Evolutionary conservation across 2,329 filamentous ascomycete genomes (phyloP).

Genomic region (Ceratocystis smalleyi): DNA sequence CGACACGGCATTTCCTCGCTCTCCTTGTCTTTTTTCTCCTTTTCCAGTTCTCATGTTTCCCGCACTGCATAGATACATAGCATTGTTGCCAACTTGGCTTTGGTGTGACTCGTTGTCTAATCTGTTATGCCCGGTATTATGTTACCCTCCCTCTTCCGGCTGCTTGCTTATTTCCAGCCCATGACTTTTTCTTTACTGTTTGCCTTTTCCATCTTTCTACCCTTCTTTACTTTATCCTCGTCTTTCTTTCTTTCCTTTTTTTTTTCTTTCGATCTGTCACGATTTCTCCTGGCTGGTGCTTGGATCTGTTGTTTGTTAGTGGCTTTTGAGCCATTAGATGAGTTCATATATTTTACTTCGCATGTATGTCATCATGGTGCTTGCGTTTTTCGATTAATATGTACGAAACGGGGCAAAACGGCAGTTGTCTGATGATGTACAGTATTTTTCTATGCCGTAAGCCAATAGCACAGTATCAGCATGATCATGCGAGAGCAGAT

Average conservation of each 20-base stretch:
- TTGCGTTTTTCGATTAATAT: not conserved
- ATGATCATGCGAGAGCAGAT: no score
- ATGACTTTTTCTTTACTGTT: not conserved
- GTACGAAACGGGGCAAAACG: not conserved
- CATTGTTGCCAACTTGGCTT: not conserved
- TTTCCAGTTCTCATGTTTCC: not conserved
- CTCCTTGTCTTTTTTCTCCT: not conserved
- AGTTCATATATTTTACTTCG: not conserved
- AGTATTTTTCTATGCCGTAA: no score
- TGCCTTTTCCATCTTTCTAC: not conserved
- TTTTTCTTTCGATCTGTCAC: not conserved
- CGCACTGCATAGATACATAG: conserved; percentile 2
- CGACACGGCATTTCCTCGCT: not conserved
- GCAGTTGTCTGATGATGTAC: no score
- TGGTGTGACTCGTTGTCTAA: not conserved
- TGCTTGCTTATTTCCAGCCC: not conserved
- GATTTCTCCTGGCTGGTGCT: not conserved
- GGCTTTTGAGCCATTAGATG: not conserved
- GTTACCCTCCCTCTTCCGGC: not conserved
- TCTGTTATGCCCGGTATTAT: not conserved
- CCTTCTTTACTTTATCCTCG: no score
- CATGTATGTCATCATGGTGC: not conserved
- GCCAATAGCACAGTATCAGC: no score
- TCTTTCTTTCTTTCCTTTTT: no score
- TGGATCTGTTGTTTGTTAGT: not conserved